Conservation (phyloP, 2,329 filamentous ascomycete species). For the Beauveria pseudobassiana region DNA sequence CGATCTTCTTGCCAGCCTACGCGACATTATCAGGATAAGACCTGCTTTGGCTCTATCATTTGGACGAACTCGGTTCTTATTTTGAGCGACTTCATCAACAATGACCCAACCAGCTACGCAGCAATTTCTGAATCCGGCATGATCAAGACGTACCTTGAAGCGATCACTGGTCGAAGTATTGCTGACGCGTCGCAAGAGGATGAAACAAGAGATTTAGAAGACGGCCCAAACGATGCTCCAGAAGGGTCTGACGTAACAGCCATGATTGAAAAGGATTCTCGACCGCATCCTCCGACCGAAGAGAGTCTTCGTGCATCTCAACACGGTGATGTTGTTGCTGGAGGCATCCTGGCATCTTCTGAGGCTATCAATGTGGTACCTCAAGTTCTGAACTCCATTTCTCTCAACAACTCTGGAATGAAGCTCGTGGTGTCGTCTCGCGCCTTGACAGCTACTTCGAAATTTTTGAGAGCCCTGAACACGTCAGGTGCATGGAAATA, state of each 20-base stretch:
- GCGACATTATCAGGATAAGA: conserved; percentile 75
- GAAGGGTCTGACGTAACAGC: conserved; percentile 33
- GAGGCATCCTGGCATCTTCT: conserved; percentile 74
- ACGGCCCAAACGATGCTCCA: conserved; percentile 30
- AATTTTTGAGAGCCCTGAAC: conserved; percentile 88
- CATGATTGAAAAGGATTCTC: conserved; percentile 27
- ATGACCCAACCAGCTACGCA: conserved; percentile 94
- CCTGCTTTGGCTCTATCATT: conserved; percentile 79
- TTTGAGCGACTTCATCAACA: conserved; percentile 93
- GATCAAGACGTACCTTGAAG: conserved; percentile 76
- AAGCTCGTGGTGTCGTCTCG: conserved; percentile 77
- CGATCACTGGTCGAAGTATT: conserved; percentile 56
- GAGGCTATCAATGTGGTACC: conserved; percentile 87
- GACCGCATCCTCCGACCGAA: conserved; percentile 45
- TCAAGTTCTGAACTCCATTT: conserved; percentile 86
- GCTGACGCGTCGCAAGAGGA: conserved; percentile 16
- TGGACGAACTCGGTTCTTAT: conserved; percentile 94
- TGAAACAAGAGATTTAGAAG: conserved; percentile 15
- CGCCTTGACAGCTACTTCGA: conserved; percentile 79
- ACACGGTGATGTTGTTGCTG: conserved; percentile 40
- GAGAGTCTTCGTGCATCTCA: conserved; percentile 40
- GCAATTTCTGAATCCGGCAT: conserved; percentile 92
- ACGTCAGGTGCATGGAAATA: conserved; percentile 74
- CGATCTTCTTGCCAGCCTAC: conserved; percentile 69
- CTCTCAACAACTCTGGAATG: conserved; percentile 79